These are phyloP conservation scores for Knoxdaviesia proteae DNA, from an alignment of 2,329 filamentous ascomycete species.

Conservation along the genomic window DNA sequence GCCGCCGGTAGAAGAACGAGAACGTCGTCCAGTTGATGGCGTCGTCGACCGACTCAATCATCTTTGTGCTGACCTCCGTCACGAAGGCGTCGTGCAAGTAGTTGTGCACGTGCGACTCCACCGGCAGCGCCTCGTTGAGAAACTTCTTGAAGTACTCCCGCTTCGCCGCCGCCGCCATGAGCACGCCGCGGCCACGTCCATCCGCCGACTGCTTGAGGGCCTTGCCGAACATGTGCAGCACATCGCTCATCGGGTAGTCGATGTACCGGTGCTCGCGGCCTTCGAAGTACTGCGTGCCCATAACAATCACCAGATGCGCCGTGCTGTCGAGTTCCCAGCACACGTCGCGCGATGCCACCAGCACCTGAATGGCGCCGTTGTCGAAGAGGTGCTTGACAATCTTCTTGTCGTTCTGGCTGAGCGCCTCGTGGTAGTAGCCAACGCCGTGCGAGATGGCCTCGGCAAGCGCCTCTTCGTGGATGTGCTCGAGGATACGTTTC, in stretches of 20 bases:
- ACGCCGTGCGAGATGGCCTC: conserved; percentile 86
- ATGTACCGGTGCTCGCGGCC: conserved; percentile 92
- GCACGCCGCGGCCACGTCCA: conserved; percentile 67
- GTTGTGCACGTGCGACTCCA: conserved; percentile 82
- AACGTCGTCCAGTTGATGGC: conserved; percentile 98
- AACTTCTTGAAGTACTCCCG: conserved; percentile 99
- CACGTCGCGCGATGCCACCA: conserved; percentile 60
- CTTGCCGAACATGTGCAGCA: conserved; percentile 96
- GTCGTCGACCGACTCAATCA: conserved; percentile 86
- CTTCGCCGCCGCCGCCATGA: conserved; percentile 90
- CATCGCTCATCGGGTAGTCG: conserved; percentile 83
- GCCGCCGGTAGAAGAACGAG: conserved; percentile 89
- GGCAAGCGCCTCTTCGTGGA: conserved; percentile 71
- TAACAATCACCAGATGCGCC: conserved; percentile 81
- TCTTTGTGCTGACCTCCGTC: conserved; percentile 89
- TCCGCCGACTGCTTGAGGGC: conserved; percentile 62
- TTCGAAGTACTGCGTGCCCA: conserved; percentile 96
- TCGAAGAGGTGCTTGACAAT: conserved; percentile 87
- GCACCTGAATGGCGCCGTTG: conserved; percentile 72
- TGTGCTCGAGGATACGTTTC: conserved; percentile 55
- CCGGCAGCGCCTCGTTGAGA: conserved; percentile 81
- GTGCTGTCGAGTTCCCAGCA: conserved; percentile 87
- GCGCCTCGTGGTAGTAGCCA: conserved; percentile 90
- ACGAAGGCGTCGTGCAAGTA: conserved; percentile 94
- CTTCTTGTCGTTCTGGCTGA: conserved; percentile 72